Evolutionary conservation across 2,329 filamentous ascomycete genomes (phyloP), one percentile per base, ranked within the genome.

Genomic region (Lasiodiplodia sp.): DNA sequence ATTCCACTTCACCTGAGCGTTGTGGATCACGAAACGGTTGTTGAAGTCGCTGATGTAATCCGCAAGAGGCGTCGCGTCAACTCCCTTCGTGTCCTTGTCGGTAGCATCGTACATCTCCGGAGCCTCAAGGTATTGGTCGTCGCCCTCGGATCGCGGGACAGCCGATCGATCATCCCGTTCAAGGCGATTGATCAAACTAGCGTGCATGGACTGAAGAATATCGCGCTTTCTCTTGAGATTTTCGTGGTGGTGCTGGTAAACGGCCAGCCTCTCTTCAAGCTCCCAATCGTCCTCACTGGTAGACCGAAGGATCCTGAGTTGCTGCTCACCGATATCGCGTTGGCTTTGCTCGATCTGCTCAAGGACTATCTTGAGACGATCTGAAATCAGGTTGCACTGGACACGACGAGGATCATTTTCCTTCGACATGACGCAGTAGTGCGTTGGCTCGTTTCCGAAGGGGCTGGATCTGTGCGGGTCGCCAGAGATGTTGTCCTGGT

Each of bases 1-100:
- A 82, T 97, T 98, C 96, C 96, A 99, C 80, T 99, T 99, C 68
- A 99, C 84, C 76, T 99, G 96, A 77, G 96, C 88, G 75, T 99
- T 99, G 83, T 99, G 96, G 65, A 99, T 92, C 73, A 98, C 95
- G 82, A 99, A 99, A 2, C 96, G 92, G 76, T 99, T 99, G 78
- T 96, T 96, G 84, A 97, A 99, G 77, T 98, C 94, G 78, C 92
- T 97, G 60, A 92, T 90, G 72, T 95, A 95, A 72, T 97, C 94
- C 18, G 92, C 88, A 3, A 90, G 87, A 0, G 91, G 88, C 2
- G 90, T 88, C 1, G 91, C 86, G 71, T 93, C 89, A 66, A 91
- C 83, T 16, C 85, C 86, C 56, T 77, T 77, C 2, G 72, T 72
- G 21, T 86, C 84, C 37, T 83, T 74, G 38, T 86, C 83, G 25